phyloP scores from a whole-genome alignment of 2,329 filamentous ascomycete species.

The Trichoderma sp. region DNA sequence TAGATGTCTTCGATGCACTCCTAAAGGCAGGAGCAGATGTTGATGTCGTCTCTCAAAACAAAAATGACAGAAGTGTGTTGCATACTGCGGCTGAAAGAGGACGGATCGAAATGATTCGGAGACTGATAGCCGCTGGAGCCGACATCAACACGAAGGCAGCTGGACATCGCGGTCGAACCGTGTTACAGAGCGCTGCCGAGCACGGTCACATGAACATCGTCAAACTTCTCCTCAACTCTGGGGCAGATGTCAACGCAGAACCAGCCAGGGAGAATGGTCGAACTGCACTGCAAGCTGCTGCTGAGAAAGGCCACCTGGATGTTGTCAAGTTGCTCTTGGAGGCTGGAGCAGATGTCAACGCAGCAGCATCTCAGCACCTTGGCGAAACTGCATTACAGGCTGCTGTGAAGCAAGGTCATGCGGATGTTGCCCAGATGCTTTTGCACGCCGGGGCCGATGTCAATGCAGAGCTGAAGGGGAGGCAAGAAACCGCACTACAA shows the following conservation, averaged over 20 bases:
- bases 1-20: slow-evolving; percentile 2
- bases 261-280: background rate
- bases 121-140: background rate
- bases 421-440: background rate
- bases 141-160: background rate
- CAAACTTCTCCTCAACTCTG: background rate
- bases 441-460: background rate
- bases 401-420: background rate
- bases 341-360: background rate
- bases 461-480: too few relatives aligned
- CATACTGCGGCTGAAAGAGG: slow-evolving; percentile 14
- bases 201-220: background rate
- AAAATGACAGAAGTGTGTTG: background rate
- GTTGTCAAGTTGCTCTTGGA: background rate
- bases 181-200: background rate
- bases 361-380: background rate
- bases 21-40: background rate
- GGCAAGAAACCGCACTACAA: slow-evolving; percentile 14
- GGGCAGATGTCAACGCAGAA: background rate
- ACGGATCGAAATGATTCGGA: background rate
- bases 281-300: slow-evolving; percentile 22
- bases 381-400: background rate
- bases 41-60: background rate
- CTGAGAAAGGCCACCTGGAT: slow-evolving; percentile 5
- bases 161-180: background rate